Conservation (phyloP, 23 red algal species). For the Gracilaria gracilis region DNA sequence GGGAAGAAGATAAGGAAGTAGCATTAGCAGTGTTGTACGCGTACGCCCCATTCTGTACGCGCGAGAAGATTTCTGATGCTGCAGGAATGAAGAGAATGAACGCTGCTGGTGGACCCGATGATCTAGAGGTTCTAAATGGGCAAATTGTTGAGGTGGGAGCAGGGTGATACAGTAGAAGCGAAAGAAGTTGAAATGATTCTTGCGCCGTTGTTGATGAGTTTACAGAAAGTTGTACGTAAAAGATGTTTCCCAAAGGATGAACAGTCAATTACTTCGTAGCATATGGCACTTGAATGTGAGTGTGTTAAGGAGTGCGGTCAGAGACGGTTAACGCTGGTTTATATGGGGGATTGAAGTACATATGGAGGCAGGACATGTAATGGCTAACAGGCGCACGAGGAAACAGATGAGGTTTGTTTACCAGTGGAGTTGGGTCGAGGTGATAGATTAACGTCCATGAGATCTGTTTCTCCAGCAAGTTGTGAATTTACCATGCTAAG, state of each 20-base stretch:
- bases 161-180: neutral
- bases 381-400: no score
- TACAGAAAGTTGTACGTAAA: neutral
- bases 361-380: neutral
- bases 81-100: conserved; percentile 12
- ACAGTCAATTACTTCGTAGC: neutral
- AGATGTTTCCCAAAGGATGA: neutral
- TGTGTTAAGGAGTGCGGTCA: neutral
- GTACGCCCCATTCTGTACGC: conserved; percentile 1
- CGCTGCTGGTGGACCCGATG: neutral
- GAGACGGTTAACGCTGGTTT: conserved; percentile 16
- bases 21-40: neutral
- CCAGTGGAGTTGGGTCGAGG: no score
- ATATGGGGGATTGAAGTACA: conserved; percentile 3
- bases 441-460: conserved; percentile 98
- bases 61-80: conserved; percentile 18
- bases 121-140: conserved; percentile 5
- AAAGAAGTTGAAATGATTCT: neutral
- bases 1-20: neutral
- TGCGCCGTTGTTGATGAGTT: neutral
- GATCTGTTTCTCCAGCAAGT: conserved; percentile 79
- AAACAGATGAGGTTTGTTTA: no score
- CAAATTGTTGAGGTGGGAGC: neutral
- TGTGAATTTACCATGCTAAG: conserved; percentile 86
- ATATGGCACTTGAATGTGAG: neutral